Conservation (phyloP, 805 yeast species). For the Cyberlindnera mrakii region DNA sequence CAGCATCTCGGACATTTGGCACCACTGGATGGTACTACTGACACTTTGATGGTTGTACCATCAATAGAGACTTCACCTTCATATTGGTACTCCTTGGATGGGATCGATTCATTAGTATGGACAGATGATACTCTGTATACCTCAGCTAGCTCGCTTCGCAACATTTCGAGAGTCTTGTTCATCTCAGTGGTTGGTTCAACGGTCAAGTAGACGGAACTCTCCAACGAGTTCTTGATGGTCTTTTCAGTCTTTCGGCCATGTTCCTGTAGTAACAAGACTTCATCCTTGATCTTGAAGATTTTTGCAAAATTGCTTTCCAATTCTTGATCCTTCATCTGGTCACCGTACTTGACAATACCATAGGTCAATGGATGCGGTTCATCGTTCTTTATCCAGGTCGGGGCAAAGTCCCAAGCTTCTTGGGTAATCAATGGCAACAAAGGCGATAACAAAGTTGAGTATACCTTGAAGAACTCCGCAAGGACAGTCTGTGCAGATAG, state of each 20-base stretch:
- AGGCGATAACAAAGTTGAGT: slow-evolving; percentile 70
- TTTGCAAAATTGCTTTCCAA: slow-evolving; percentile 35
- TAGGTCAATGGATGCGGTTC: slow-evolving; percentile 13
- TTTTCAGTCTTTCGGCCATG: slow-evolving; percentile 42
- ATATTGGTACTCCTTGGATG: slow-evolving; percentile 22
- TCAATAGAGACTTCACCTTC: slow-evolving; percentile 25
- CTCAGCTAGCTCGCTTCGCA: slow-evolving; percentile 42
- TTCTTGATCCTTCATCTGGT: slow-evolving; percentile 28
- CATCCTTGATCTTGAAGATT: slow-evolving; percentile 43
- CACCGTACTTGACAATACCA: slow-evolving; percentile 10
- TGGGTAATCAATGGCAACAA: slow-evolving; percentile 80
- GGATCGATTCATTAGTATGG: slow-evolving; percentile 25
- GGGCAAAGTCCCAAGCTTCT: slow-evolving; percentile 74
- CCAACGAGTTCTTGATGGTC: slow-evolving; percentile 52
- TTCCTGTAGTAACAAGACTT: slow-evolving; percentile 48
- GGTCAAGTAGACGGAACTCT: slow-evolving; percentile 40
- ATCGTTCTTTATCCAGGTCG: slow-evolving; percentile 17
- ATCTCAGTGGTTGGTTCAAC: slow-evolving; percentile 16
- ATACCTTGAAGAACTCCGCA: slow-evolving; percentile 48
- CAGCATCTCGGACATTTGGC: slow-evolving; percentile 92
- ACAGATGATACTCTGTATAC: slow-evolving; percentile 62
- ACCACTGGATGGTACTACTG: slow-evolving; percentile 39
- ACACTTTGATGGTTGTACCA: slow-evolving; percentile 26
- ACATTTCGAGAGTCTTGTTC: slow-evolving; percentile 8
- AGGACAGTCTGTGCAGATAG: slow-evolving; percentile 62